phyloP scores from a whole-genome alignment of 2,329 filamentous ascomycete species.

The Colletotrichum sp. region DNA sequence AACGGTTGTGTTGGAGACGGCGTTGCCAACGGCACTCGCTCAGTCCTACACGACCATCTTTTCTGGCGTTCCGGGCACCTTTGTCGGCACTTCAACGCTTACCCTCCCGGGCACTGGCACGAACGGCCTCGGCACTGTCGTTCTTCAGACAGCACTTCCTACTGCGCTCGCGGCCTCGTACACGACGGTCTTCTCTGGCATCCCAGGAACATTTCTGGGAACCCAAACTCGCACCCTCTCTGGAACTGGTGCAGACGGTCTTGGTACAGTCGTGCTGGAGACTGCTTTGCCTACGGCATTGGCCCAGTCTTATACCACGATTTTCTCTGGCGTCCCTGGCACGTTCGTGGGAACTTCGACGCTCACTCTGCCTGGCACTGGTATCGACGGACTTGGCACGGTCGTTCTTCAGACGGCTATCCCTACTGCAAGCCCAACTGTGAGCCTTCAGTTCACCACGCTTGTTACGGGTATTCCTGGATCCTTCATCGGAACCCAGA shows the following conservation, averaged over 20 bases:
- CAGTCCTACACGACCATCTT: neutral
- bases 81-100: neutral
- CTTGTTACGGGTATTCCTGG: neutral
- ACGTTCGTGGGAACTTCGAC: neutral
- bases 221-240: neutral
- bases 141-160: neutral
- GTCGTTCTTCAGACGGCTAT: conserved; percentile 8
- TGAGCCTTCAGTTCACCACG: neutral
- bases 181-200: neutral
- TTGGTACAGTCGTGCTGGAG: neutral
- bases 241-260: neutral
- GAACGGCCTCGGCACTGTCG: neutral
- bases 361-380: neutral
- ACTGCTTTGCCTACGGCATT: neutral
- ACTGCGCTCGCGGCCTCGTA: neutral
- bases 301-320: neutral
- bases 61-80: neutral
- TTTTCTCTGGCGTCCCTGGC: neutral
- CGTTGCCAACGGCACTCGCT: neutral
- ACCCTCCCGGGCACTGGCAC: neutral
- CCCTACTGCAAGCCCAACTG: neutral
- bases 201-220: neutral
- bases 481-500: neutral
- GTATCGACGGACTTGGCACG: neutral
- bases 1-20: neutral